phyloP scores from a whole-genome alignment of 2,329 filamentous ascomycete genomes.

The Mycosphaerelloides madeirae region DNA sequence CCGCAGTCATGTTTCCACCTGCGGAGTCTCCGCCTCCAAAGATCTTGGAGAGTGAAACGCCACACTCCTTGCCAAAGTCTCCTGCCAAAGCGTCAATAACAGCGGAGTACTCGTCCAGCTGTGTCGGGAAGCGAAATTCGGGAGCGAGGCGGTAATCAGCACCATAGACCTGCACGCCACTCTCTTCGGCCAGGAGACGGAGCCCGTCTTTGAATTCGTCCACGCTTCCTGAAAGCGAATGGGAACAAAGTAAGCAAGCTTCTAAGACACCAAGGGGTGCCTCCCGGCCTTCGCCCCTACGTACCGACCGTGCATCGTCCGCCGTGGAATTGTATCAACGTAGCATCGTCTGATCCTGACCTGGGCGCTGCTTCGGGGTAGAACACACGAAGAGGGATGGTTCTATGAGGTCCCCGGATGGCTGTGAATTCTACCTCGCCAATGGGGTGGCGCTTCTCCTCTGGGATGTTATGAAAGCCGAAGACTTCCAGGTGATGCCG shows the following conservation, averaged over 20 bases:
- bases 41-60: constrained; percentile 30
- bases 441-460: constrained; percentile 26
- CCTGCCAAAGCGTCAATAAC: constrained; percentile 30
- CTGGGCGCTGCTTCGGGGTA: constrained; percentile 24
- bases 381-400: constrained; percentile 34
- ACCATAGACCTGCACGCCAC: constrained; percentile 27
- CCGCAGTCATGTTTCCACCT: constrained; percentile 37
- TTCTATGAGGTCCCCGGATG: constrained; percentile 32
- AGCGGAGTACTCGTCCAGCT: constrained; percentile 34
- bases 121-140: constrained; percentile 31
- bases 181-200: constrained; percentile 30
- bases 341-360: constrained; percentile 22
- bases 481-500: constrained; percentile 29
- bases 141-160: constrained; percentile 36
- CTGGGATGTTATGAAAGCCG: constrained; percentile 28
- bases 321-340: constrained; percentile 37
- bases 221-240: too few relatives aligned
- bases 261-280: too few relatives aligned
- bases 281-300: too few relatives aligned
- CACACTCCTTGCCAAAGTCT: constrained; percentile 22
- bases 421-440: constrained; percentile 32
- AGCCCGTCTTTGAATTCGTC: constrained; percentile 38
- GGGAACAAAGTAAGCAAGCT: too few relatives aligned
- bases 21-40: constrained; percentile 34
- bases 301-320: constrained; percentile 38